phyloP scores from a whole-genome alignment of 176 grass and related monocot genomes.

The Avena sativa region DNA sequence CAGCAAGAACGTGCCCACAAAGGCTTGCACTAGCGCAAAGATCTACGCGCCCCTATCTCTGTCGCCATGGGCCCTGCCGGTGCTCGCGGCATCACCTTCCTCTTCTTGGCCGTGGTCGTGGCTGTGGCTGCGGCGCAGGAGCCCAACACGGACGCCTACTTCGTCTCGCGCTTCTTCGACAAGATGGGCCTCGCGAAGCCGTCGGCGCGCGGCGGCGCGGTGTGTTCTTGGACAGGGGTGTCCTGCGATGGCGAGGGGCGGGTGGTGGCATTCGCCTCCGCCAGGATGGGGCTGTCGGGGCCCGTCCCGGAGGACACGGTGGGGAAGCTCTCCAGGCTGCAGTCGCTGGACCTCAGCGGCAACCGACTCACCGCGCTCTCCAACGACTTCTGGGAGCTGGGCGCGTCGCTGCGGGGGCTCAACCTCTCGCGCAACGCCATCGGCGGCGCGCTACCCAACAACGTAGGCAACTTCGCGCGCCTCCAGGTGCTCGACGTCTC shows the following conservation, averaged over 20 bases:
- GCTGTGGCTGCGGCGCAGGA: constrained; percentile 53
- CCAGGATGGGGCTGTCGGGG: constrained; percentile 61
- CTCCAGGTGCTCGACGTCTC: constrained; percentile 83
- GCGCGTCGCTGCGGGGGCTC: constrained; percentile 64
- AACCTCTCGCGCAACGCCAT: constrained; percentile 85
- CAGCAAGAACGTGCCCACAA: neutral
- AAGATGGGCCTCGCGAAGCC: constrained; percentile 50
- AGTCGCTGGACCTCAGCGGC: constrained; percentile 69
- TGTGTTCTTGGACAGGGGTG: constrained; percentile 70
- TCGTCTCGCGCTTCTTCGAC: constrained; percentile 67
- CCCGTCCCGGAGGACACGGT: constrained; percentile 77
- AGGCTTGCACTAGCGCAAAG: constrained; percentile 25
- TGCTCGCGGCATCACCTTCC: neutral
- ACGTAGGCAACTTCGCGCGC: constrained; percentile 71
- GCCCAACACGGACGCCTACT: constrained; percentile 83
- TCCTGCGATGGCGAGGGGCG: constrained; percentile 58
- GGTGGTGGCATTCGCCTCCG: constrained; percentile 52
- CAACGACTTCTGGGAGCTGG: constrained; percentile 75
- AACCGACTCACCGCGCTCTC: constrained; percentile 73
- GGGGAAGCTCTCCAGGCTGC: constrained; percentile 72
- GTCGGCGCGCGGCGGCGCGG: constrained; percentile 22
- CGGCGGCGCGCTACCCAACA: constrained; percentile 60
- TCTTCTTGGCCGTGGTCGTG: constrained; percentile 26
- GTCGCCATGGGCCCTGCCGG: constrained; percentile 28
- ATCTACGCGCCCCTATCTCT: neutral